These are phyloP conservation scores for Cornus florida DNA, from an alignment of 148 eudicot genomes.

Conservation along the genomic window DNA sequence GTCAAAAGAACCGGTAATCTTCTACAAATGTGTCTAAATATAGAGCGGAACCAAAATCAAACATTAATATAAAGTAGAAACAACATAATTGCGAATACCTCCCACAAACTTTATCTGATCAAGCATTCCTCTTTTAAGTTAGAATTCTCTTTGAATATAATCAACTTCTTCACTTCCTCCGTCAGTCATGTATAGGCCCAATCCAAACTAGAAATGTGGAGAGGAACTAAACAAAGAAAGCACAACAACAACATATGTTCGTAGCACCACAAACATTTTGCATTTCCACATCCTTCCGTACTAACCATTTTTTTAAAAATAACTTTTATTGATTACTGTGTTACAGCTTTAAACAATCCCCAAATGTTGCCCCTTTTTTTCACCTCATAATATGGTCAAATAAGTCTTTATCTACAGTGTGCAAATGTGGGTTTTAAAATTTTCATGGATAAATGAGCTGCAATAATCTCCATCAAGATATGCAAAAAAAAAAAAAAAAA, in stretches of 20 bases:
- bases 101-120: not conserved
- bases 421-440: too few relatives aligned
- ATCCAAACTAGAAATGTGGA: not conserved
- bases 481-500: too few relatives aligned
- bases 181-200: not conserved
- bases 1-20: not conserved
- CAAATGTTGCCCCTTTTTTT: too few relatives aligned
- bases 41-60: not conserved
- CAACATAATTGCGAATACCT: not conserved
- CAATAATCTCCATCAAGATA: too few relatives aligned
- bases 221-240: not conserved
- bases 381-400: too few relatives aligned
- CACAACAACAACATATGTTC: not conserved
- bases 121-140: not conserved
- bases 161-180: conserved; percentile 2
- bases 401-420: not conserved
- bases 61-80: not conserved
- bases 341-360: too few relatives aligned
- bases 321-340: too few relatives aligned
- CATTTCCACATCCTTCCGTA: not conserved
- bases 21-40: not conserved
- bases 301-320: too few relatives aligned
- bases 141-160: not conserved
- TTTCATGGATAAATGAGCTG: too few relatives aligned
- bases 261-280: not conserved